Evolutionary conservation across 179 eudicot species (phyloP).

Genomic region (Heliamphora pulchella): DNA sequence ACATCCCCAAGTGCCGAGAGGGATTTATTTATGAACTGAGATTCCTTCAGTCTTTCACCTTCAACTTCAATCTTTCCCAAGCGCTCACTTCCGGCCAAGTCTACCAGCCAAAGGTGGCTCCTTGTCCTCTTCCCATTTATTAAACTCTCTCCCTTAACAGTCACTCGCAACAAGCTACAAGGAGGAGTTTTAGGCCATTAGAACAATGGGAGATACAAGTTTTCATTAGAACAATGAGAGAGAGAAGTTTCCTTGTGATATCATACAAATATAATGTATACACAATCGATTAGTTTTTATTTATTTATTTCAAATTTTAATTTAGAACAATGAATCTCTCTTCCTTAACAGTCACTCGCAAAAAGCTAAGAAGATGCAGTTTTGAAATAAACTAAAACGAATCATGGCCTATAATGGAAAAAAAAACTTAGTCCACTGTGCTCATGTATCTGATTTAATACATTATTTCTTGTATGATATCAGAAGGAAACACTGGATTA

Average conservation of each 20-base stretch:
- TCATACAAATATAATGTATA: neutral
- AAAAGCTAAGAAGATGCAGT: too few relatives aligned
- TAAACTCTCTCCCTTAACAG: conserved; percentile 61
- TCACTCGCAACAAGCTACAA: conserved; percentile 70
- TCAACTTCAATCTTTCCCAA: conserved; percentile 84
- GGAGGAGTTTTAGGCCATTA: neutral
- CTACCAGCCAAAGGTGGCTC: conserved; percentile 95
- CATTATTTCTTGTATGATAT: neutral
- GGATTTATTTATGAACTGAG: conserved; percentile 92
- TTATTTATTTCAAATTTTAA: too few relatives aligned
- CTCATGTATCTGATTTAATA: too few relatives aligned
- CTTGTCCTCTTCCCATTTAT: conserved; percentile 70
- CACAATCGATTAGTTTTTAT: too few relatives aligned
- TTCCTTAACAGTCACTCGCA: too few relatives aligned
- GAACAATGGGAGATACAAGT: neutral
- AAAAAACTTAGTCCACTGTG: too few relatives aligned
- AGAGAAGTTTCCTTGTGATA: neutral
- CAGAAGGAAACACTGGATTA: too few relatives aligned
- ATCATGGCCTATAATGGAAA: too few relatives aligned
- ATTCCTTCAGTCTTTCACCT: conserved; percentile 94
- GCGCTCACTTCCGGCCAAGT: conserved; percentile 98
- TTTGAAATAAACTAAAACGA: too few relatives aligned
- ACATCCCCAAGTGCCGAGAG: conserved; percentile 96
- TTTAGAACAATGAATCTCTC: too few relatives aligned
- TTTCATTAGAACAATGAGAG: neutral